Evolutionary conservation across 129 eudicot species (phyloP), one percentile per base, ranked within the genome.

Genomic region (Arctium minus): DNA sequence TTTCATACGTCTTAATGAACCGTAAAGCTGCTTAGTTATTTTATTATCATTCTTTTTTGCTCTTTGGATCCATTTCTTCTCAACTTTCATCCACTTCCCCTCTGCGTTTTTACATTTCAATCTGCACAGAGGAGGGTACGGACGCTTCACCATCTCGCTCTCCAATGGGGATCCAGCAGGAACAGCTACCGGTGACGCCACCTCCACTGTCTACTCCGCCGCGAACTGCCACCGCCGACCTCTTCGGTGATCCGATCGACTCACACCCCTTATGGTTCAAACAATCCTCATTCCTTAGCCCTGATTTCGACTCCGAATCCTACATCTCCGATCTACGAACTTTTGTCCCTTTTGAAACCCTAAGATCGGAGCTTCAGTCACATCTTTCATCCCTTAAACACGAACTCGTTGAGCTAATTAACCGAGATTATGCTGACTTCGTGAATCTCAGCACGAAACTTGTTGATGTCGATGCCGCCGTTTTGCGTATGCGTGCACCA

Each of bases 251-350:
- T 81, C 97, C 97, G 42, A 87, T 87, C 38, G 97, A 93, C 81
- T 80, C 92, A 2, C 91, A 89, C 71, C 99, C 99, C 0, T n/a
- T 84, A 40, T 95, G 99, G 99, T 91, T 95, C 86, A 95, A 95
- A 48, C 92, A 91, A 44, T 86, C 92, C 80, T 79, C 90, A 40
- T 95, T 95, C 83, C 91, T 90, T 60, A 81, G 83, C 85, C 94
- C 91, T 8, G 79, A 81, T 62, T 95, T 95, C 91, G 94, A 91
- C 75, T 86, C 99, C n/a, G 93, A 91, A 73, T 78, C 91, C n/a
- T 95, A 95, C 92, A 95, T 95, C 67, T 82, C 97, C 80, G 99
- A 95, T 86, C 97, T 95, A 39, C 99, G 99, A 56, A 91, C 97
- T 9, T 95, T 95, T 71, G 99, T 95, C 62, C 99, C 99, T 1